phyloP scores from a whole-genome alignment of 1,284 basidiomycete genomes.

The Fistulinella cinereoalba region DNA sequence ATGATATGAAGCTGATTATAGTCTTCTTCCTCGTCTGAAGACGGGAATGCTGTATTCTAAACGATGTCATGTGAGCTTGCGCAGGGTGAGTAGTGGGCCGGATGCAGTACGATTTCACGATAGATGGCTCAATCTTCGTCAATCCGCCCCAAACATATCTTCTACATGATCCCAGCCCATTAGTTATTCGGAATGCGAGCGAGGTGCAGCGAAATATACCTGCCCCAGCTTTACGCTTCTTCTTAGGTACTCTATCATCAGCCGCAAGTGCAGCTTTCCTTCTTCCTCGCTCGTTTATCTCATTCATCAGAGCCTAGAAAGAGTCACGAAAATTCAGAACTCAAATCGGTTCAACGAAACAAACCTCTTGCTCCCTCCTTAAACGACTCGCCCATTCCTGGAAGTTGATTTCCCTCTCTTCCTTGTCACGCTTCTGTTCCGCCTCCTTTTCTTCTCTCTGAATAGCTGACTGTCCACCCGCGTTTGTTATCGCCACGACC shows the following conservation, averaged over 20 bases:
- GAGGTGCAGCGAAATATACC: conserved; percentile 45
- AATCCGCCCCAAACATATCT: conserved; percentile 92
- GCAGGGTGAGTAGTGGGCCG: neutral
- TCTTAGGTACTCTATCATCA: conserved; percentile 75
- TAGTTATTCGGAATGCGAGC: neutral
- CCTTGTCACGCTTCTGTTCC: conserved; percentile 72
- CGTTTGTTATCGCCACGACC: conserved; percentile 68
- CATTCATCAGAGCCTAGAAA: conserved; percentile 68
- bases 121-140: conserved; percentile 99
- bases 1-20: conserved; percentile 67
- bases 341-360: conserved; percentile 2
- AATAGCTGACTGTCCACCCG: conserved; percentile 62
- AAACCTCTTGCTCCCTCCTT: conserved; percentile 76
- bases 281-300: conserved; percentile 84
- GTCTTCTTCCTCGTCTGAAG: conserved; percentile 96
- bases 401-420: conserved; percentile 73
- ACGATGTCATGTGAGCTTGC: neutral
- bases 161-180: conserved; percentile 46
- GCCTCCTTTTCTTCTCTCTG: conserved; percentile 72
- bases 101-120: conserved; percentile 82
- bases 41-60: conserved; percentile 80
- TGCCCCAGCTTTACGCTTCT: conserved; percentile 74
- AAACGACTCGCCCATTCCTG: conserved; percentile 70
- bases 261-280: conserved; percentile 86
- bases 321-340: neutral